Conservation (phyloP, 768 basidiomycete species). For the Tubosaeta sp. region DNA sequence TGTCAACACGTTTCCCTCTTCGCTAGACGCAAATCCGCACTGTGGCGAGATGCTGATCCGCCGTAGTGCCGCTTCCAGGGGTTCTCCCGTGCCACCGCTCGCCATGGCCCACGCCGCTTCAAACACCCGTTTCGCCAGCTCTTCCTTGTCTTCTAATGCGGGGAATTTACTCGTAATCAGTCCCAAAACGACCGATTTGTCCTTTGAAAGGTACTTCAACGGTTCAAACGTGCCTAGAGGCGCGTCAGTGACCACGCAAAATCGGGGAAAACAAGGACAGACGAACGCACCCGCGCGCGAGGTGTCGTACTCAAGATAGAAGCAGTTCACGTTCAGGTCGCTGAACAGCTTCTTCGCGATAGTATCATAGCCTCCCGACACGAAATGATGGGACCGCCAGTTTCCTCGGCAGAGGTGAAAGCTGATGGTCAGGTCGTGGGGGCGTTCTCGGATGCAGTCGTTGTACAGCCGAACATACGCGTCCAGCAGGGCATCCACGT, state of each 20-base stretch:
- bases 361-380: constrained; percentile 42
- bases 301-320: constrained; percentile 48
- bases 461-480: constrained; percentile 46
- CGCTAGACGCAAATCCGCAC: constrained; percentile 48
- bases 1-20: constrained; percentile 41
- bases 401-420: constrained; percentile 44
- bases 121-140: constrained; percentile 37
- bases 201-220: constrained; percentile 26
- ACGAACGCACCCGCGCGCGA: constrained; percentile 37
- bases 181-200: constrained; percentile 41
- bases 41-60: constrained; percentile 46
- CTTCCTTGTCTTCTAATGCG: constrained; percentile 38
- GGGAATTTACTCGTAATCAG: constrained; percentile 43
- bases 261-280: no score
- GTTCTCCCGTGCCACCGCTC: constrained; percentile 31
- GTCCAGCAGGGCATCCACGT: constrained; percentile 61
- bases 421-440: constrained; percentile 37
- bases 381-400: constrained; percentile 33
- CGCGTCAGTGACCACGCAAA: background rate
- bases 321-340: constrained; percentile 39
- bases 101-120: constrained; percentile 43
- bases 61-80: constrained; percentile 34
- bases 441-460: constrained; percentile 34
- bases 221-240: constrained; percentile 29
- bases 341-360: constrained; percentile 45